Evolutionary conservation across 1,139 yeast genomes (phyloP), one percentile per base, ranked within the genome.

Genomic region (Taphrina deformans): DNA sequence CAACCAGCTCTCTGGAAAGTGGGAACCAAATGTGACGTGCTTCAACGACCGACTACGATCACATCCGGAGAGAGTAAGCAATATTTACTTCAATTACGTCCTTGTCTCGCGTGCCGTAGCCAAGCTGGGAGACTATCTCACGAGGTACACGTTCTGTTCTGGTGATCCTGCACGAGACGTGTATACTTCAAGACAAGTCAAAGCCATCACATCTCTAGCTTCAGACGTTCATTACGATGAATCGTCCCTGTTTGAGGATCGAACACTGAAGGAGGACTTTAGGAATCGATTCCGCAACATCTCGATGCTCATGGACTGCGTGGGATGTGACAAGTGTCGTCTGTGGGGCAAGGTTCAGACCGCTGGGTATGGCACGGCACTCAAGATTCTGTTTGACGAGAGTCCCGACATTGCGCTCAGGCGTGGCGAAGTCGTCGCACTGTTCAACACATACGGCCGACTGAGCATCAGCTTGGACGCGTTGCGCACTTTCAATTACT

Each of bases 301-400:
- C 38, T 87, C 96, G 35, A 88, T 89, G 62, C 85, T 93, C 61
- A 93, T 95, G 97, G 97, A 93, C 76, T 93, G 99, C 79, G 98
- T 93, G 56, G 97, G 97, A 44, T 93, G 99, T 78, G 99, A 93
- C 75, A 83, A 98, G 74, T 93, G 99, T 76, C 84, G 98, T 73
- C 80, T 95, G 78, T 93, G 99, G 99, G 99, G 99, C 18, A 93
- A 95, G 76, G 83, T 93, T 29, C 99, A 93, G 78, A 90, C 96
- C 1, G 90, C 95, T 23, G 99, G 99, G 27, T 93, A 93, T 75
- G 99, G 98, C 26, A 93, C 99, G 21, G 96, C 97, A 1, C 82
- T 95, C 73, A 93, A 93, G 76, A 82, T 92, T 27, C 79, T 93
- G 68, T 90, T 93, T 74, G 99, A 93, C 75, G 82, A 51, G 18